Percentiles rank a stretch among this genome's conserved stretches.
Conservation (phyloP, 2,329 filamentous ascomycete genomes). For the Monosporascus sp. region DNA sequence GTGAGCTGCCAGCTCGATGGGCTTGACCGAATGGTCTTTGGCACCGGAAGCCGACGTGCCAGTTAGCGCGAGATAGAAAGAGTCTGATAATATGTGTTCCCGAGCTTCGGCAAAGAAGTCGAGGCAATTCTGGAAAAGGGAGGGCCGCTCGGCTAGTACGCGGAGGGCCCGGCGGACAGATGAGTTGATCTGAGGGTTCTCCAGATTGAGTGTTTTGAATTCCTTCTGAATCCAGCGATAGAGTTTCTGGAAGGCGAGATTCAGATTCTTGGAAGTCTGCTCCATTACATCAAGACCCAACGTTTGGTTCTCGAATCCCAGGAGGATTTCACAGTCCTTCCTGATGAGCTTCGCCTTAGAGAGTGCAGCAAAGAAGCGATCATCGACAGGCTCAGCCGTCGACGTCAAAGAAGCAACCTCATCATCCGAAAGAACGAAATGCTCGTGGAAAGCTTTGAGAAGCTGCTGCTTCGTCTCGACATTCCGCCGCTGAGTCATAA, state of each 20-base stretch:
- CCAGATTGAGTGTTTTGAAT: constrained; percentile 85
- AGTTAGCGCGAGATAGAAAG: constrained; percentile 83
- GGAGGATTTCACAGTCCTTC: constrained; percentile 79
- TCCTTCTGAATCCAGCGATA: constrained; percentile 94
- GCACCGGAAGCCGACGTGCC: constrained; percentile 57
- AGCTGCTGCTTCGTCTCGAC: constrained; percentile 76
- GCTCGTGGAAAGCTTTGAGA: constrained; percentile 68
- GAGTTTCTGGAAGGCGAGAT: constrained; percentile 88
- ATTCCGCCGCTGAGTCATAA: constrained; percentile 68
- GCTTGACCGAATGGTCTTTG: constrained; percentile 64
- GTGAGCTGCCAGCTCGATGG: constrained; percentile 90
- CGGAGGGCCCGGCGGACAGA: constrained; percentile 79
- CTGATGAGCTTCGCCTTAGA: constrained; percentile 80
- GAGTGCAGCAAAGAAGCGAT: constrained; percentile 74
- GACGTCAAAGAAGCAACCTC: constrained; percentile 73
- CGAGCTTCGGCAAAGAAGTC: constrained; percentile 89
- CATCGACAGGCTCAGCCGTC: constrained; percentile 75
- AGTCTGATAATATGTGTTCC: constrained; percentile 79
- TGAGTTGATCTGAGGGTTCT: constrained; percentile 86
- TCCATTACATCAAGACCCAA: constrained; percentile 89
- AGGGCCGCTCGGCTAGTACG: constrained; percentile 82
- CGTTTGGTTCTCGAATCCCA: constrained; percentile 85
- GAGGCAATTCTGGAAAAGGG: constrained; percentile 86
- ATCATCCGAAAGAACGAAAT: constrained; percentile 80
- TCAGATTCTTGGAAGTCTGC: constrained; percentile 78